A percentile compares a stretch with the other conserved stretches of the same genome.
Evolutionary conservation across 2,329 filamentous ascomycete species (phyloP).

Genomic region (Calycina herbarum): DNA sequence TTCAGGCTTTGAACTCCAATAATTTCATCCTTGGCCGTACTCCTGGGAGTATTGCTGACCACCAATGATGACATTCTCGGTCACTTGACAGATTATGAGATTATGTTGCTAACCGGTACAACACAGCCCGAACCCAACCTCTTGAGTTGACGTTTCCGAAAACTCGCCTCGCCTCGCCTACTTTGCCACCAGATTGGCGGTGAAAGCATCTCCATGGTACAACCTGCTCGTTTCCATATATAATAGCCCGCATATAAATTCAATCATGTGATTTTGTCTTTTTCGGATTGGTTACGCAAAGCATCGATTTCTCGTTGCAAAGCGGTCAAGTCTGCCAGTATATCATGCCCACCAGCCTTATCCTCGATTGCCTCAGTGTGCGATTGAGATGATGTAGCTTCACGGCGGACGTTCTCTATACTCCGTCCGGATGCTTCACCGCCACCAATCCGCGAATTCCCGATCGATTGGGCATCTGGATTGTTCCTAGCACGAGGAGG

Average conservation of each 20-base stretch:
- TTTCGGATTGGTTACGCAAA: constrained; percentile 47
- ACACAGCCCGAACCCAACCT: constrained; percentile 11
- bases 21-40: not conserved
- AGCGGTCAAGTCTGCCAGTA: constrained; percentile 70
- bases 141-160: constrained; percentile 1
- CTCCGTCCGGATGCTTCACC: constrained; percentile 30
- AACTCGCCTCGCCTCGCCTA: not conserved
- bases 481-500: constrained; percentile 43
- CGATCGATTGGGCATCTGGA: constrained; percentile 29
- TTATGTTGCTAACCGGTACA: constrained; percentile 15
- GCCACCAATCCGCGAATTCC: constrained; percentile 26
- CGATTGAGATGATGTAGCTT: constrained; percentile 26
- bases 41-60: constrained; percentile 15
- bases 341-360: constrained; percentile 52
- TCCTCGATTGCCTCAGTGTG: constrained; percentile 36
- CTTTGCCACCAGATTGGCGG: constrained; percentile 8
- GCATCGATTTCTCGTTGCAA: constrained; percentile 77
- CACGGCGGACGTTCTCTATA: constrained; percentile 28
- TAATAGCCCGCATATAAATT: constrained; percentile 12
- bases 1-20: not conserved
- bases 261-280: constrained; percentile 28
- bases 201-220: constrained; percentile 5
- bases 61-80: constrained; percentile 15
- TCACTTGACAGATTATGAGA: constrained; percentile 13
- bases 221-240: constrained; percentile 10